A percentile compares a stretch with the other conserved stretches of the same genome.
These are phyloP conservation scores for Albatrellus ellisii DNA, from an alignment of 768 basidiomycete species.

Conservation along the genomic window DNA sequence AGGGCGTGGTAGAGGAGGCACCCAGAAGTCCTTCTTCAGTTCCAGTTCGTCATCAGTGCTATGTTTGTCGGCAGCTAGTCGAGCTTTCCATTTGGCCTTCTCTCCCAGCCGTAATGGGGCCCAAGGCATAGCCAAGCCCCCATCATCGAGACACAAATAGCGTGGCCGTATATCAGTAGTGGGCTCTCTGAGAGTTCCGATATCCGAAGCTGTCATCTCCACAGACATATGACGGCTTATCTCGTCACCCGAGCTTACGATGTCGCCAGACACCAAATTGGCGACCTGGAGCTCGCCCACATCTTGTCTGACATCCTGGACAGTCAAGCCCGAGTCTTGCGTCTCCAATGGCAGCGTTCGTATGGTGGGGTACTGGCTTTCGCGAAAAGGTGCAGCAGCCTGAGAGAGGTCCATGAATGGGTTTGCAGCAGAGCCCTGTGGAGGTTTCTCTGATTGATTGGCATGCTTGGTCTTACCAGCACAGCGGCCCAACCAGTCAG, in stretches of 20 bases:
- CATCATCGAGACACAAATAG: constrained; percentile 21
- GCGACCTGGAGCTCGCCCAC: constrained; percentile 34
- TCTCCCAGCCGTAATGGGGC: constrained; percentile 1
- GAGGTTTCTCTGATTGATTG: no score
- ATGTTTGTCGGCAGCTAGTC: constrained; percentile 4
- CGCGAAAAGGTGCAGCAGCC: no score
- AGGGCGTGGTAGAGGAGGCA: background rate
- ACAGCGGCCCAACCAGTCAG: no score
- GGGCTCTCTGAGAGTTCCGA: constrained; percentile 12
- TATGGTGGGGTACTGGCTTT: constrained; percentile 12
- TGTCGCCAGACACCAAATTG: constrained; percentile 35
- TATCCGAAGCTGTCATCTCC: constrained; percentile 8
- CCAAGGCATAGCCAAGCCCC: constrained; percentile 23
- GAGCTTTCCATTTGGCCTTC: constrained; percentile 10
- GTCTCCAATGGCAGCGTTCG: constrained; percentile 14
- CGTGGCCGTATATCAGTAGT: constrained; percentile 17
- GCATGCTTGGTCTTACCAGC: no score
- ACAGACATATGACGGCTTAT: constrained; percentile 17
- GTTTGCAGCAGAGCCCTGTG: no score
- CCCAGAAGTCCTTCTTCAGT: no score
- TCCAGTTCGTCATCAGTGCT: background rate
- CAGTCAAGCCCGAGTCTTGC: constrained; percentile 15
- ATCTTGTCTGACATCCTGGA: constrained; percentile 20
- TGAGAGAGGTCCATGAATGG: no score
- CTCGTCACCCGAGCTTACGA: constrained; percentile 20